Conservation (phyloP, 2,329 filamentous ascomycete species). For the Neocatenulostroma microsporum region DNA sequence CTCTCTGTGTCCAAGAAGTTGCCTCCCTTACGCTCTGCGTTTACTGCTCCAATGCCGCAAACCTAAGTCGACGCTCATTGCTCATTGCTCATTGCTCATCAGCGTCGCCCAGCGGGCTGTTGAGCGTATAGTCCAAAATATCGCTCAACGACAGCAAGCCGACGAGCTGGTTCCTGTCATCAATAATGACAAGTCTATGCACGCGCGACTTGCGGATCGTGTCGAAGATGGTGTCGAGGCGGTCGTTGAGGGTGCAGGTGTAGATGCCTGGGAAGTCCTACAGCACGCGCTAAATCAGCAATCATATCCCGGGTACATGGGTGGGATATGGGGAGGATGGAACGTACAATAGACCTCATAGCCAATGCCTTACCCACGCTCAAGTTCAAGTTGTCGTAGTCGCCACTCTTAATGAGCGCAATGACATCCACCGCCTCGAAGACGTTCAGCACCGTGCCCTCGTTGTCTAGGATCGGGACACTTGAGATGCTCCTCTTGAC, state of each 20-base stretch:
- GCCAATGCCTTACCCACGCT: conserved; percentile 83
- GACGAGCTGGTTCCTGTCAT: conserved; percentile 76
- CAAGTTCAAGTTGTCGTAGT: conserved; percentile 81
- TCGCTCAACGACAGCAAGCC: conserved; percentile 92
- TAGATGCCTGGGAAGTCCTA: conserved; percentile 93
- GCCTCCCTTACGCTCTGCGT: not conserved
- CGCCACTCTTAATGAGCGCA: conserved; percentile 84
- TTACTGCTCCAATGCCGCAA: not conserved
- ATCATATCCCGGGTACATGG: not conserved
- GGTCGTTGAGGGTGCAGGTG: conserved; percentile 85
- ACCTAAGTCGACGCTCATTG: not conserved
- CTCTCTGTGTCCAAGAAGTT: not conserved
- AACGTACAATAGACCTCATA: conserved; percentile 65
- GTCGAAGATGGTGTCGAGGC: conserved; percentile 91
- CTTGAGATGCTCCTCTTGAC: conserved; percentile 91
- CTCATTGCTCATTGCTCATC: conserved; percentile 6
- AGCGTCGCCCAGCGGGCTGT: conserved; percentile 26
- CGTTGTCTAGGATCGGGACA: conserved; percentile 80
- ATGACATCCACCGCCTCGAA: conserved; percentile 98
- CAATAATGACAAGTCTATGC: conserved; percentile 85
- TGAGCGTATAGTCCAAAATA: conserved; percentile 86
- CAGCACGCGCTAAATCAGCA: conserved; percentile 3
- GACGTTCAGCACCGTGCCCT: conserved; percentile 75
- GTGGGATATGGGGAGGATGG: conserved; percentile 1
- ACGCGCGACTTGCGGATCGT: conserved; percentile 93